Base-by-base conservation (phyloP, 1,284 basidiomycete genomes). In the Leccinum pallidistipes region DNA sequence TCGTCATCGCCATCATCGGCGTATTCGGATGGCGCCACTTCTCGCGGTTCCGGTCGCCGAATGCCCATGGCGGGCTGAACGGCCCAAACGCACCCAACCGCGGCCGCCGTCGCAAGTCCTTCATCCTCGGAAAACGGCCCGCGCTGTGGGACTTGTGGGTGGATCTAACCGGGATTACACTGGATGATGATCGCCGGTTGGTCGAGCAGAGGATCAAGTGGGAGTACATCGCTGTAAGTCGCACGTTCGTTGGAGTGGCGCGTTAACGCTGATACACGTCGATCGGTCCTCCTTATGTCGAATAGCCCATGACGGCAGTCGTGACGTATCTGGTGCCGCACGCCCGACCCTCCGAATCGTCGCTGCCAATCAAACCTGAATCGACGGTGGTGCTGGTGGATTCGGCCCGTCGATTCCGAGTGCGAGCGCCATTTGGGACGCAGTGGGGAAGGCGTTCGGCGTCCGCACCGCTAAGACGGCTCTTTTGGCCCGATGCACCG, bases 111-210 rank as follows among this genome's bases (percentile, higher is more conserved):
- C 55, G 5, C 36, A 60, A 50, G n/a, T 27, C 55, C 7, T 3
- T 18, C 12, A 1, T n/a, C 0, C 57, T 70, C 4, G 69, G 69
- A 21, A 66, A 72, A 53, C 73, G 52, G 50, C 82, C 83, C 0
- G 62, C 71, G 57, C 63, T 83, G 10, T 82, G 80, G 79, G 81
- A 83, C 64, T 11, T 80, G 11, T 77, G 78, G 78, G 67, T 68
- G 18, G 51, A 65, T 8, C 24, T 45, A 6, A 45, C 43, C 10
- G 11, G 40, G n/a, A 18, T 5, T 1, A 18, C n/a, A 9, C 4
- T 11, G 9, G 40, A 18, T 9, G n/a, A 38, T 38, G 36, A 10
- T 6, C 40, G 40, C 9, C n/a, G 43, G 10, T 49, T 16, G 14
- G 29, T 3, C 43, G 21, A 16, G 59, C 54, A 32, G 57, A 43